A percentile compares a stretch with the other conserved stretches of the same genome.
phyloP scores from a whole-genome alignment of 805 yeast genomes.

The Candida silvatica region DNA sequence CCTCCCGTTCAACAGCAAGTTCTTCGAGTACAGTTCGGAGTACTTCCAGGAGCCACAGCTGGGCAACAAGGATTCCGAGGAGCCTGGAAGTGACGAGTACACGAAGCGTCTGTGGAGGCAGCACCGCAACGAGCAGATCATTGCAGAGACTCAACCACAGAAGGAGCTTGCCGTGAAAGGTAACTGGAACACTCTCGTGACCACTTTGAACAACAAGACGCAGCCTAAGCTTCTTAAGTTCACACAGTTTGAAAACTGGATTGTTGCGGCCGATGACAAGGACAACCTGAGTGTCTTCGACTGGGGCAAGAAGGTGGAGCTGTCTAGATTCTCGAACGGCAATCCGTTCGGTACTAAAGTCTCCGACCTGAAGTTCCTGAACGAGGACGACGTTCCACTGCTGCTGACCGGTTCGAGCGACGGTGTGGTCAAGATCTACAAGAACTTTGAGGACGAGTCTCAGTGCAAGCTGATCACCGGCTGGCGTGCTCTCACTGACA shows the following conservation, averaged over 20 bases:
- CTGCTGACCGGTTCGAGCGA: constrained; percentile 86
- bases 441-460: constrained; percentile 54
- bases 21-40: constrained; percentile 73
- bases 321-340: constrained; percentile 70
- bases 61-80: constrained; percentile 76
- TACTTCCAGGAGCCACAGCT: constrained; percentile 96
- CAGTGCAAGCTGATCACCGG: constrained; percentile 64
- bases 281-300: constrained; percentile 84
- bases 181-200: constrained; percentile 65
- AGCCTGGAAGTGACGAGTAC: constrained; percentile 85
- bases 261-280: constrained; percentile 75
- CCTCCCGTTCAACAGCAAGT: constrained; percentile 51
- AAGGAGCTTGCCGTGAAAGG: constrained; percentile 78
- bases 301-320: constrained; percentile 55
- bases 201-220: constrained; percentile 58
- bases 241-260: constrained; percentile 83
- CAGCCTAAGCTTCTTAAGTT: constrained; percentile 76
- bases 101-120: constrained; percentile 81
- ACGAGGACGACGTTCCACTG: constrained; percentile 88
- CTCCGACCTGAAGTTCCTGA: constrained; percentile 76
- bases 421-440: constrained; percentile 85
- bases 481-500: constrained; percentile 90
- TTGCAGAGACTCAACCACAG: constrained; percentile 85
- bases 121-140: constrained; percentile 77
- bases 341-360: constrained; percentile 85